Evolutionary conservation across 83 land plant species (phyloP), one percentile per base, ranked within the genome.

Genomic region (Picea abies): DNA sequence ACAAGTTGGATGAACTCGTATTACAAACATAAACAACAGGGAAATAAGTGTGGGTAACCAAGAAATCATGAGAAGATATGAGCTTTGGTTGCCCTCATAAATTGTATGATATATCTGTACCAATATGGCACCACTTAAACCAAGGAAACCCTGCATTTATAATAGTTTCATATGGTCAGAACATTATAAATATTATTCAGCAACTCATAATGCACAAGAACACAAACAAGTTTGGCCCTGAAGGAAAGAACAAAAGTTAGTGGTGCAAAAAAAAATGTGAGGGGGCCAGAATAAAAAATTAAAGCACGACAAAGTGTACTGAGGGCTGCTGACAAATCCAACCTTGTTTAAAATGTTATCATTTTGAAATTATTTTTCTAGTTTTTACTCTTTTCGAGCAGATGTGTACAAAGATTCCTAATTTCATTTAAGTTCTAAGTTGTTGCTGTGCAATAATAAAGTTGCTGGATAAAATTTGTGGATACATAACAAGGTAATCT

Each of bases 121-220:
- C 23, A 96, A 76, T 80, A 96, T 93, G 8, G 97, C 99, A 72
- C 93, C 99, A 81, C 99, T 93, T 81, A 96, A 78, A 58, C 97
- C 97, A 66, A 94, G 84, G 86, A 91, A 95, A 0, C 97, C 97
- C 99, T 95, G 89, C 60, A 79, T 60, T 60, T 19, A 37, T 6
- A 76, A 76, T 76, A 47, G 71, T 63, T 64, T 44, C 32, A 78
- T 23, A 41, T 52, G 32, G 32, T 73, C 56, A 47, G 60, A 76
- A 76, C 15, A 52, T 76, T 29, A 52, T 12, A 15, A 76, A 14
- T 14, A 23, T 52, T 26, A 20, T 76, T 25, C 35, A 22, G 56
- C 10, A n/a, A 76, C n/a, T 76, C 29, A 49, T 23, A 52, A 76
- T 76, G 78, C 61, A 52, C 56, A 26, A 22, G 56, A 76, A 58